Conservation (phyloP, 257 asterid species). For the Petrea volubilis region DNA sequence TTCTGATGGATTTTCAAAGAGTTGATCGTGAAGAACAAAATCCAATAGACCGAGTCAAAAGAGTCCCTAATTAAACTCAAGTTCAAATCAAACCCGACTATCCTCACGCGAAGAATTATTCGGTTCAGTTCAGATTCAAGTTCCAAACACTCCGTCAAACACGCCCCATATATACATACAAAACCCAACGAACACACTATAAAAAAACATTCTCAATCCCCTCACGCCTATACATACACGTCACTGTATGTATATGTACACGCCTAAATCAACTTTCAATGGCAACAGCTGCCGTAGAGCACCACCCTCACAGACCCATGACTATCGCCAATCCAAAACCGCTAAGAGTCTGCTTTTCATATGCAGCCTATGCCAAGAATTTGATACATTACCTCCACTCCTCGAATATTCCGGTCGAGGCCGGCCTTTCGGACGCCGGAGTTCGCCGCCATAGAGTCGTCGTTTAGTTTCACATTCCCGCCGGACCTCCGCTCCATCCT, state of each 20-base stretch:
- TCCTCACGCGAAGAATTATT: slow-evolving; percentile 27
- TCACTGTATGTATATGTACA: background rate
- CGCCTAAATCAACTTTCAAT: slow-evolving; percentile 14
- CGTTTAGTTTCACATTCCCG: slow-evolving; percentile 55
- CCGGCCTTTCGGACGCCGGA: slow-evolving; percentile 71
- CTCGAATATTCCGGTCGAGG: slow-evolving; percentile 59
- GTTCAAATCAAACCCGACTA: slow-evolving; percentile 30
- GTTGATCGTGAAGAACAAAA: background rate
- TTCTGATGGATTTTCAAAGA: no score
- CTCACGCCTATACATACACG: background rate
- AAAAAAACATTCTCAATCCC: background rate
- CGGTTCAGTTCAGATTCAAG: background rate
- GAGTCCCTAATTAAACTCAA: background rate
- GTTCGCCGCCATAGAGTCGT: slow-evolving; percentile 55
- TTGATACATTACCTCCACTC: slow-evolving; percentile 49
- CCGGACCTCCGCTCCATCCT: slow-evolving; percentile 89
- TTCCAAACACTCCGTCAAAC: slow-evolving; percentile 20
- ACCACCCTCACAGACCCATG: slow-evolving; percentile 19
- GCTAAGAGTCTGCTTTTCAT: slow-evolving; percentile 70
- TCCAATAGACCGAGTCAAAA: slow-evolving; percentile 29
- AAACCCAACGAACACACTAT: background rate
- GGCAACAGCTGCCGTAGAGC: slow-evolving; percentile 31
- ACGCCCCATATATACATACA: slow-evolving; percentile 18
- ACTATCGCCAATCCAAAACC: slow-evolving; percentile 41
- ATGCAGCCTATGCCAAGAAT: slow-evolving; percentile 88